Percentiles rank a stretch among this genome's conserved stretches.
These are phyloP conservation scores for Sarcodon sp. DNA, from an alignment of 768 basidiomycete genomes.

Conservation along the genomic window DNA sequence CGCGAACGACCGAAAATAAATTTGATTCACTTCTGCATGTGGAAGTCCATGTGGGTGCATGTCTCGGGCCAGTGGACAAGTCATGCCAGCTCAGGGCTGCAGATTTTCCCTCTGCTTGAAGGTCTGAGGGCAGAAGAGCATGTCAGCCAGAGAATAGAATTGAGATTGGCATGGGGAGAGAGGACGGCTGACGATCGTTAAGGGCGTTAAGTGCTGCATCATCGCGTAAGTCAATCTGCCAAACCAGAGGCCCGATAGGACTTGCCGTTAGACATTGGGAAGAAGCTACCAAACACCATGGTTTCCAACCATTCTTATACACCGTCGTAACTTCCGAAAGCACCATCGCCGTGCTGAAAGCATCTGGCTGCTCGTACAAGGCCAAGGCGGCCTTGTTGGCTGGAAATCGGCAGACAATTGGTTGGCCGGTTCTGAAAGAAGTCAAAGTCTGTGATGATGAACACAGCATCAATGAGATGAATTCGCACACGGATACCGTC, in stretches of 20 bases:
- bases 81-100: conserved; percentile 45
- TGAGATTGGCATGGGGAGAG: background rate
- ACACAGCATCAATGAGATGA: too few relatives aligned
- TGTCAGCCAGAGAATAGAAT: conserved; percentile 21
- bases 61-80: conserved; percentile 25
- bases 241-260: background rate
- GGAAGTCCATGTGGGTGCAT: conserved; percentile 39
- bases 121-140: conserved; percentile 22
- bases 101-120: conserved; percentile 32
- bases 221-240: background rate
- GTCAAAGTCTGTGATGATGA: too few relatives aligned
- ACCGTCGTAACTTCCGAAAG: too few relatives aligned
- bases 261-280: too few relatives aligned
- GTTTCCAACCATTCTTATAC: too few relatives aligned
- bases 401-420: background rate
- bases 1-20: conserved; percentile 3
- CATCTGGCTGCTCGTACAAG: too few relatives aligned
- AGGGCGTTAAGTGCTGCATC: background rate
- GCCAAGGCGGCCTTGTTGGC: conserved; percentile 16
- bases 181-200: background rate
- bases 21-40: conserved; percentile 40
- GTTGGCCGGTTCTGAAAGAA: too few relatives aligned
- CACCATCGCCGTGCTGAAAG: too few relatives aligned
- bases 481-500: too few relatives aligned
- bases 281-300: too few relatives aligned